These are phyloP conservation scores for Iris macrosiphon DNA, from an alignment of 106 monocot species.

Conservation along the genomic window DNA sequence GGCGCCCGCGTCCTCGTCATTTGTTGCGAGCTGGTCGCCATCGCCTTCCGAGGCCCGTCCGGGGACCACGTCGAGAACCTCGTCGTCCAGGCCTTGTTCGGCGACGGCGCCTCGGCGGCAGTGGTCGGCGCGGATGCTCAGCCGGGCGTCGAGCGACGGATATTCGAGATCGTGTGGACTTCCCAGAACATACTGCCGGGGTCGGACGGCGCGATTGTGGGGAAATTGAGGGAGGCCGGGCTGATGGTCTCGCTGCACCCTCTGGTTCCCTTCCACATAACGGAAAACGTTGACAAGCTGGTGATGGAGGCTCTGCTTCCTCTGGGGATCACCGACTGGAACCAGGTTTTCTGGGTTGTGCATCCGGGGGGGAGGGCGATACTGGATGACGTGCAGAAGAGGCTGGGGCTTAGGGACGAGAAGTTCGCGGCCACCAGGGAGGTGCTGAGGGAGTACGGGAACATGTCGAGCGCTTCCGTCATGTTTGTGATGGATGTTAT, in stretches of 20 bases:
- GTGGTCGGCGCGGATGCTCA: no score
- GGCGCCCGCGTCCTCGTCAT: constrained; percentile 6
- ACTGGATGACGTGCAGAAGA: neutral
- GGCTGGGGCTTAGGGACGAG: neutral
- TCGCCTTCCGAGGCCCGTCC: constrained; percentile 4
- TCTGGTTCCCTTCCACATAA: neutral
- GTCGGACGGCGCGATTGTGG: neutral
- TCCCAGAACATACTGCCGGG: neutral
- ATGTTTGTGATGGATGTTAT: neutral
- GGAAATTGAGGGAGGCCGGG: no score
- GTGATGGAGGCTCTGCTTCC: neutral
- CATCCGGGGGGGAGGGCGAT: neutral
- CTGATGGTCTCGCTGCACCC: neutral
- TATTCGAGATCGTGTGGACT: neutral
- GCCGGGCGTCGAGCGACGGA: neutral
- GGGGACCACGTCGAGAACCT: constrained; percentile 3
- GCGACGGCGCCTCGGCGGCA: constrained; percentile 7
- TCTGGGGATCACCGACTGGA: neutral
- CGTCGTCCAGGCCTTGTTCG: constrained; percentile 8
- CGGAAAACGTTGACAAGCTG: neutral
- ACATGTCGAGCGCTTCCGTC: constrained; percentile 1
- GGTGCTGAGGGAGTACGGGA: constrained; percentile 1
- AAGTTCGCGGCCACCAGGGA: constrained; percentile 2
- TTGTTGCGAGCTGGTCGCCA: neutral
- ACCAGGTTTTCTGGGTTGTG: constrained; percentile 7